Evolutionary conservation across 768 basidiomycete species (phyloP), one percentile per base, ranked within the genome.

Genomic region (Rhizopogon rudus): DNA sequence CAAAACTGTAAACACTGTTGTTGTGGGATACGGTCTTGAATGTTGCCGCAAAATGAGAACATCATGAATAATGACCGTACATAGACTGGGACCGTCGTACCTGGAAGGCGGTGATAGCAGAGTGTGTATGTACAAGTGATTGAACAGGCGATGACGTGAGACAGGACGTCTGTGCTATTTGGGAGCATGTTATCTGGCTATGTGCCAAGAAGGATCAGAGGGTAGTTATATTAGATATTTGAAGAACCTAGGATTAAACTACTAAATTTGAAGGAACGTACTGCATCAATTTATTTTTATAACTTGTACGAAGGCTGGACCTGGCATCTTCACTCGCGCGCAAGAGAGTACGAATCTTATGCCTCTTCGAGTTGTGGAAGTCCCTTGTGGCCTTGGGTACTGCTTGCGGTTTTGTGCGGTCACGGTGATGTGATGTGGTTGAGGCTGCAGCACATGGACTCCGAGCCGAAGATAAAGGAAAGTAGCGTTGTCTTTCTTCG

Each of bases 401-500:
- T 49, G 46, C 22, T 37, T 54, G 49, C 29, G 59, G 46, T 29
- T 56, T 52, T 46, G 62, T 40, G 9, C 44, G 44, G 4, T 35
- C 16, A 35, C 44, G 44, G 4, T 35, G 25, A 35, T 33, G 16
- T 14, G n/a, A 40, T 20, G 25, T 49, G 35, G 14, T 48, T 7
- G 33, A 6, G 35, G 40, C 12, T 1, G n/a, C 20, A 35, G 16
- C 5, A 9, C 22, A 44, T 42, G 20, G 16, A 22, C 42, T 14
- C 40, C 67, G 71, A n/a, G 35, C 10, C 1, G 77, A 77, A 22
- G 77, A 73, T 12, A 76, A 35, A 22, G 84, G 80, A 60, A 84
- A 86, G 64, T 86, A 86, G 9, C 84, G 76, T 40, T 80, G 78
- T 53, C 65, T 70, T 35, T 64, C 63, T 56, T 71, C 63, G 61